phyloP scores from a whole-genome alignment of 495 filamentous ascomycete species.

The Aspergillus biplanus region DNA sequence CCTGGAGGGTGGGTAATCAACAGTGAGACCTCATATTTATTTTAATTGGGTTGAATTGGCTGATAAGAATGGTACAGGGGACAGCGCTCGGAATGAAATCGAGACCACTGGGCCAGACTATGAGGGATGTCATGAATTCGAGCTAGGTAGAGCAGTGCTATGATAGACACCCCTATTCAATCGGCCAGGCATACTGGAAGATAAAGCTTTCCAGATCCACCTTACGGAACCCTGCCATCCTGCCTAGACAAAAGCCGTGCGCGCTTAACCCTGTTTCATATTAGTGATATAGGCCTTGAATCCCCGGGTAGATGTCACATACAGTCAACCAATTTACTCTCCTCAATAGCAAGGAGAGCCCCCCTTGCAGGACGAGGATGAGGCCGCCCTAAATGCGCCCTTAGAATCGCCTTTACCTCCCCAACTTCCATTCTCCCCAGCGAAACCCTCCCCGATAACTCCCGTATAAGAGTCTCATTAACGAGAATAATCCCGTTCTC shows the following conservation, averaged over 20 bases:
- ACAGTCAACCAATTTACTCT: not conserved
- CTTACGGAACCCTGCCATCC: not conserved
- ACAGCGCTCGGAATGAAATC: constrained; percentile 39
- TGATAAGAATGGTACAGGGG: too few relatives aligned
- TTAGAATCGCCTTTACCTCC: not conserved
- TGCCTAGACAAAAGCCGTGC: not conserved
- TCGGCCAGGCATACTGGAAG: not conserved
- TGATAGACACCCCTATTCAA: not conserved
- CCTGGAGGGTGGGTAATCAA: too few relatives aligned
- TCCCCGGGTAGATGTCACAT: not conserved
- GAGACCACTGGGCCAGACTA: constrained; percentile 35
- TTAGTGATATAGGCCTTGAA: not conserved
- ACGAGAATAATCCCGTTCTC: not conserved
- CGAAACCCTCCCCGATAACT: not conserved
- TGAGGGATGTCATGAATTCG: constrained; percentile 39
- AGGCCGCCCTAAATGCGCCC: too few relatives aligned
- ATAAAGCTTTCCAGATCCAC: not conserved
- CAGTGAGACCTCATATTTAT: too few relatives aligned
- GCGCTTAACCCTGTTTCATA: not conserved
- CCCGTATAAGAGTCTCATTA: not conserved
- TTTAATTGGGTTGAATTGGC: too few relatives aligned
- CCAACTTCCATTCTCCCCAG: not conserved
- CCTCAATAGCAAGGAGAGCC: not conserved
- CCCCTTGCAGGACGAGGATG: not conserved
- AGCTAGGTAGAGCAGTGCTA: not conserved